Evolutionary conservation across 208 protist genomes (phyloP), one percentile per base, ranked within the genome.

Genomic region (Leishmania lainsoni): DNA sequence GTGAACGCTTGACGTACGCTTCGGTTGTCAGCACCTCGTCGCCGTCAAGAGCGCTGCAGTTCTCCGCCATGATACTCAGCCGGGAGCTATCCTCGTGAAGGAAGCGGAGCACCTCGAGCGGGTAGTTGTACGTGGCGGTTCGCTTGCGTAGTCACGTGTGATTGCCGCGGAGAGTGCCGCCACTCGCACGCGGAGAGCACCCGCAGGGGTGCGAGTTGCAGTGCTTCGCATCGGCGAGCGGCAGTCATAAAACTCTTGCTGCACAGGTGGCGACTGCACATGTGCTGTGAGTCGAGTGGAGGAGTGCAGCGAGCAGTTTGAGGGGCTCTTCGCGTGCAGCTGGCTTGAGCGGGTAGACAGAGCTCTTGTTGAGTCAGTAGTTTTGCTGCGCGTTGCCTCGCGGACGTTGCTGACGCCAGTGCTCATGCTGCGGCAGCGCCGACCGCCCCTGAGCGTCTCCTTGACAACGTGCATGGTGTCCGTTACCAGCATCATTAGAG

Each of bases 61-160:
- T 76, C 77, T 94, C 91, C 17, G 88, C 86, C 80, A 93, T 84
- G 61, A 94, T 51, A 48, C 77, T 89, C 29, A 94, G 71, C 3
- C 76, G 82, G 29, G 89, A 92, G 51, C 91, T 84, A 65, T 94
- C 91, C 68, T 58, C 68, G 86, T 94, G 91, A n/a, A 89, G 42
- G 75, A 89, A 94, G 56, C 82, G 81, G 49, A 83, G 68, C 56
- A 87, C 70, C 48, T 90, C 83, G 5, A 93, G 74, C 3, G 91
- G 91, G 78, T 92, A 91, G n/a, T 83, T 75, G 61, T 85, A 85
- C 29, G 71, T 56, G 39, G 69, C 56, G 17, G 78, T 70, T 91
- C 87, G 73, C 81, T 45, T 0, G 54, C 78, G 78, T 89, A 94
- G 63, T 65, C 79, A 17, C 63, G 73, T 2, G 79, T 29, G 16